These are phyloP conservation scores for Trametes hirsuta DNA, from an alignment of 1,284 basidiomycete species.

Conservation along the genomic window DNA sequence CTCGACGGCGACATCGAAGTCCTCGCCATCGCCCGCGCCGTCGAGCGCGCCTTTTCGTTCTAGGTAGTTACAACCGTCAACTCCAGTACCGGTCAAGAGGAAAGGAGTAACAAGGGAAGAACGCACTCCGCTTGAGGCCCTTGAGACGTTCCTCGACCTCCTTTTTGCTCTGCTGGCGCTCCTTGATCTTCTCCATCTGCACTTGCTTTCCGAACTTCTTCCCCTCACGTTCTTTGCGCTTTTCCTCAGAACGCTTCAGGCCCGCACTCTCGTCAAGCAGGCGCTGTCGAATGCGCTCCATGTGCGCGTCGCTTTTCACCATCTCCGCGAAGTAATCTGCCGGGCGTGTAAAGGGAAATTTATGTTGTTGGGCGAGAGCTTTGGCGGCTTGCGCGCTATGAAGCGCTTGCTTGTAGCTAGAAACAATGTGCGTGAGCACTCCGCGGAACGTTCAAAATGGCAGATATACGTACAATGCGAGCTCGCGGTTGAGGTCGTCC, in stretches of 20 bases:
- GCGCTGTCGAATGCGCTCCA: conserved; percentile 94
- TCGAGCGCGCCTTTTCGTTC: conserved; percentile 87
- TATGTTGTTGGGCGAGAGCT: conserved; percentile 71
- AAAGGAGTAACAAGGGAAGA: conserved; percentile 11
- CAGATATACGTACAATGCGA: conserved; percentile 78
- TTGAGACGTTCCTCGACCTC: conserved; percentile 85
- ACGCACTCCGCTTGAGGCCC: conserved; percentile 86
- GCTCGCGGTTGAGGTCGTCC: conserved; percentile 92
- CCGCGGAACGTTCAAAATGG: conserved; percentile 15
- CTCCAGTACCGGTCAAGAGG: no score
- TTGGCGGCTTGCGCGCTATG: conserved; percentile 80
- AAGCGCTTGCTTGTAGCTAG: conserved; percentile 94
- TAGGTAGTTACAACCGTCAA: conserved; percentile 33
- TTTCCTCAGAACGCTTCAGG: conserved; percentile 93
- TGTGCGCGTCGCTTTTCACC: conserved; percentile 97
- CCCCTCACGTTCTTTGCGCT: conserved; percentile 89
- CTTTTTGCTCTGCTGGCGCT: conserved; percentile 77
- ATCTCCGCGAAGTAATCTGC: conserved; percentile 98
- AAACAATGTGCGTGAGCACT: background rate
- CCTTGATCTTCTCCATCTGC: conserved; percentile 83
- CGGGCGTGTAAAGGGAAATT: conserved; percentile 91
- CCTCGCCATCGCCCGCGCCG: conserved; percentile 70
- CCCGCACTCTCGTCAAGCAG: conserved; percentile 88
- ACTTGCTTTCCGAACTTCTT: conserved; percentile 99
- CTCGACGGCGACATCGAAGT: conserved; percentile 86